Base-by-base conservation (phyloP, 1,284 basidiomycete species). In the Singerocomus inundabilis region DNA sequence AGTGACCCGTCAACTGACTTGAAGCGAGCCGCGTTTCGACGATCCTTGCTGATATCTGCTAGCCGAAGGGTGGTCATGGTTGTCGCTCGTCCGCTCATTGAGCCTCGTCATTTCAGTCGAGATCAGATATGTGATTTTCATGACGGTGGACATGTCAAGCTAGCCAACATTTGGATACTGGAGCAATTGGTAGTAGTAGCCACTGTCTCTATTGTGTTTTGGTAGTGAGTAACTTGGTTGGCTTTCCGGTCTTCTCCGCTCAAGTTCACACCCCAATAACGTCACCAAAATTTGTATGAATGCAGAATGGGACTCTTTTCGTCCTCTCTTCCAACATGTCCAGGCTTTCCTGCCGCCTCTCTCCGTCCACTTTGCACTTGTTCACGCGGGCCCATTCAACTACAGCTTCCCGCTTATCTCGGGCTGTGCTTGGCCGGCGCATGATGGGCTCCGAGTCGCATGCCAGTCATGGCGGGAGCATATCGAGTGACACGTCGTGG, bases 241-340 rank as follows among this genome's bases (percentile, higher is more conserved):
- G 8, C 21, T 44, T 52, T 44, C 68, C 64, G 64, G 65, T 48
- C 67, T 46, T 54, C 47, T 56, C 64, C 64, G 64, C 30, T 36
- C 54, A 52, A 56, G 56, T 68, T 69, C 67, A 64, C 64, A 64
- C 63, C 47, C 21, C 51, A 41, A 49, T 63, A 60, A 55, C 60
- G 63, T 58, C 62, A 68, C 40, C 32, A 46, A 67, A 64, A 57
- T 61, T 67, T 66, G 52, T 58, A 21, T 21, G 21, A 21, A 21
- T 21, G 21, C 21, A 21, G 21, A 4, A 21, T 4, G 21, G 21
- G 21, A 21, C 21, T 51, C 48, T 13, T 34, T 33, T 31, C 31
- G 13, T 16, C 13, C 24, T 41, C 41, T 34, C 37, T 34, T 21
- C 4, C 21, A 15, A 46, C 25, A 66, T 66, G 64, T 56, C 48